Base-by-base conservation (phyloP, 2,329 filamentous ascomycete species). In the Cercospora berteroae region DNA sequence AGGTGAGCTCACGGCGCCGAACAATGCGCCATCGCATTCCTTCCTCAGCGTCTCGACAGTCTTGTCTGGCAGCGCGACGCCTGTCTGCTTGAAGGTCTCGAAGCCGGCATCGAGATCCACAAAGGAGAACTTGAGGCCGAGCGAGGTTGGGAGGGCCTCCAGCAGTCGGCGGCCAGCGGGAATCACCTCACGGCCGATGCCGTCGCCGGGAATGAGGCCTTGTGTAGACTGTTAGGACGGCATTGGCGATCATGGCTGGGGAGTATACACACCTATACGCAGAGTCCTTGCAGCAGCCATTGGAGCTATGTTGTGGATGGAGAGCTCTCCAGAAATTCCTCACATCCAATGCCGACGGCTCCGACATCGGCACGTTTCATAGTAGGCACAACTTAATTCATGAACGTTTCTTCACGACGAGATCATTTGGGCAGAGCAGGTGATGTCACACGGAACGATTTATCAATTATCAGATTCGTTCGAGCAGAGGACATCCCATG, bases 121-220 rank as follows among this genome's bases (percentile, higher is more conserved):
- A 81, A 98, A 99, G 79, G 90, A 91, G 86, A 98, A 98, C 78
- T 93, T 94, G 74, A 99, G 87, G 76, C 91, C 90, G 58, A 97
- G 84, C n/a, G 92, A 95, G n/a, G 90, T 81, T 36, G 94, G 94
- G 1, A 99, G 90, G 60, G 95, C 91, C 84, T 99, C 94, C 77
- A 99, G 91, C 74, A 98, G 85, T 71, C 91, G 90, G 76, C 93
- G 92, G 61, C 94, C 95, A 64, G 95, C 87, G 72, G 95, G 95
- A 81, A 99, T 98, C 80, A 99, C 95, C 83, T 99, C 95, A 79
- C 92, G 92, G 82, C 95, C 95, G 82, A 99, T 99, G 81, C 95
- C 95, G 83, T 99, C 95, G 78, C 95, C 95, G 76, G 95, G 92
- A 79, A 99, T 98, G 76, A 98, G 91, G 80, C 94, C 94, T 96